Percentiles rank a stretch among this genome's conserved stretches.
Conservation (phyloP, 306 rosid genomes). For the Cucurbita moschata region DNA sequence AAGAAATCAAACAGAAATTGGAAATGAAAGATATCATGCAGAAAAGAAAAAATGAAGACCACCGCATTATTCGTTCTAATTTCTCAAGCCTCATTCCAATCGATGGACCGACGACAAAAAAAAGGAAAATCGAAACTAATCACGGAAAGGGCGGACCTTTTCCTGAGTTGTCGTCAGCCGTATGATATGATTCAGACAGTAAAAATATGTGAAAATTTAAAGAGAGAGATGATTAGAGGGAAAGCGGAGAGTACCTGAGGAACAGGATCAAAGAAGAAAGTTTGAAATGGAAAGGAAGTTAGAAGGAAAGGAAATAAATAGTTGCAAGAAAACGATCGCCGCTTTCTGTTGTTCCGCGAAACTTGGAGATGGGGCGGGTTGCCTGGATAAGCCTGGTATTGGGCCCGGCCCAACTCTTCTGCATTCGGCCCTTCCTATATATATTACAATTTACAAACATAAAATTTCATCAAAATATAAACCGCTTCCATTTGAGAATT, state of each 20-base stretch:
- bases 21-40: background rate
- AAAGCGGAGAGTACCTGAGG: background rate
- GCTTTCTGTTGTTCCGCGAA: conserved; percentile 1
- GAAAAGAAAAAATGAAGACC: background rate
- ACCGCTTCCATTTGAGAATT: background rate
- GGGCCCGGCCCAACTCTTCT: too few species aligned
- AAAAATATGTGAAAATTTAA: background rate
- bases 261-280: background rate
- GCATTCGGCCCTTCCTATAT: too few species aligned
- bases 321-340: background rate
- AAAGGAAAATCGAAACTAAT: background rate
- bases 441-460: too few species aligned
- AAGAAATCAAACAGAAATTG: background rate
- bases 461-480: background rate
- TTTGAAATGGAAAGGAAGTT: background rate
- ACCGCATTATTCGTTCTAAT: background rate
- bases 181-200: background rate
- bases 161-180: background rate
- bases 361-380: background rate
- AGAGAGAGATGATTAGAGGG: background rate
- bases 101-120: background rate
- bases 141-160: background rate
- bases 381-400: background rate
- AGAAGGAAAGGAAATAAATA: background rate
- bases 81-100: background rate